Base-by-base conservation (phyloP, 2,329 filamentous ascomycete species). In the Colletotrichum falcatum region DNA sequence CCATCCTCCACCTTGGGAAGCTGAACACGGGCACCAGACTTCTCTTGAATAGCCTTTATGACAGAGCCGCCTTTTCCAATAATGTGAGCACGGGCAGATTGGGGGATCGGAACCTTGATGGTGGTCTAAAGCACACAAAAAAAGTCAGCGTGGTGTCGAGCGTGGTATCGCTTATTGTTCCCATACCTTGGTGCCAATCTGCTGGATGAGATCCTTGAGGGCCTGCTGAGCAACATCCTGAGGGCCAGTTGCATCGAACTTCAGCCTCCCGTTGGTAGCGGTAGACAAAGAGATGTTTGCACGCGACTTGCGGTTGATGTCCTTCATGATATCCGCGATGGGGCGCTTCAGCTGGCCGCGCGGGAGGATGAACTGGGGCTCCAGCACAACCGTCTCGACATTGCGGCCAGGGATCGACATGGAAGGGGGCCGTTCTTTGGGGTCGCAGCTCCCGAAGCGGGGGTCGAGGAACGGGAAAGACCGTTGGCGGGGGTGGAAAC, bases 241-340 rank as follows among this genome's bases (percentile, higher is more conserved):
- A 68, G 94, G 92, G 68, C 96, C 95, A 74, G 90, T 92, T 58
- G 94, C 94, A 80, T 95, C 93, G 78, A 99, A 97, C 75, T 91
- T 90, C 75, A 94, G 86, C 46, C 88, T 88, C 28, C 92, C 93
- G 73, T 89, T 91, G 73, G 90, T 88, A n/a, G 91, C 90, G 70
- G 89, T 88, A 69, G 89, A 89, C 86, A 95, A 91, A 75, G 92
- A 91, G 74, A 99, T 89, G 75, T 90, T 93, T 69, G 95, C 94
- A 79, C 95, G 94, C 71, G 94, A 97, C 78, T 92, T 93, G 82
- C 92, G 93, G 83, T 97, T 98, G 82, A 98, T 93, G 74, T 98
- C 94, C 79, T 94, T 93, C 78, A 98, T 85, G 74, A 96, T 91
- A 74, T 98, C 95, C 39, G 90, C 85, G 61, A 98, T 86, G 9